Base-by-base conservation (phyloP, 2,329 filamentous ascomycete genomes). In the Plenodomus lindquistii region DNA sequence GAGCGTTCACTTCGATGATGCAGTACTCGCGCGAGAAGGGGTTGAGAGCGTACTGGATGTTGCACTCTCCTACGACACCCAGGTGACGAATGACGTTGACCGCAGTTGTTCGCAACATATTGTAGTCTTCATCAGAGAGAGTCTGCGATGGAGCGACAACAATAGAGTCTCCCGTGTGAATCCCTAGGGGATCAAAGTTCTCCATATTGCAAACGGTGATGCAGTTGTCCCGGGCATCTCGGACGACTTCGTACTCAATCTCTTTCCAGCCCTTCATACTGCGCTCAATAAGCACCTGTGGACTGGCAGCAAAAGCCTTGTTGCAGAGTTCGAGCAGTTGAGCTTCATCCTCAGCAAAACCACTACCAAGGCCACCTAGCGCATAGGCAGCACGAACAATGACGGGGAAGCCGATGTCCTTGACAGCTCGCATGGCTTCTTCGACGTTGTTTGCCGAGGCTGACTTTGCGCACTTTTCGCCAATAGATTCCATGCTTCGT, bases 181-280 rank as follows among this genome's bases (percentile, higher is more conserved):
- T 97, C 65, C 94, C 94, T 1, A 99, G 85, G 46, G 94, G 94
- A 73, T 99, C 94, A 67, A 99, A 99, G 78, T 99, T 99, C 79
- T 99, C 94, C 94, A 99, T 97, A 79, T 99, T 99, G 75, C 94
- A 99, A 54, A 99, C 94, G 6, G 94, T 99, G 71, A 99, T 97
- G 73, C 94, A 99, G 81, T 97, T 97, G 78, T 99, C 92, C 63
- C 91, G 86, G 48, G 86, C 88, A 78, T 97, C 94, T 66, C 94
- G 88, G 35, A 99, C 94, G 54, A 97, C 94, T 74, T 99, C 94
- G 70, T 97, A 99, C 74, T 99, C 94, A 55, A 97, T 95, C 75
- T 99, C 94, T 75, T 99, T 99, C 94, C 94, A 99, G 50, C 94
- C 94, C 79, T 97, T 97, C 93, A 99, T 97, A 78, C 91, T 96